Evolutionary conservation across 2,329 filamentous ascomycete species (phyloP).

Genomic region (Monosporascus sp.): DNA sequence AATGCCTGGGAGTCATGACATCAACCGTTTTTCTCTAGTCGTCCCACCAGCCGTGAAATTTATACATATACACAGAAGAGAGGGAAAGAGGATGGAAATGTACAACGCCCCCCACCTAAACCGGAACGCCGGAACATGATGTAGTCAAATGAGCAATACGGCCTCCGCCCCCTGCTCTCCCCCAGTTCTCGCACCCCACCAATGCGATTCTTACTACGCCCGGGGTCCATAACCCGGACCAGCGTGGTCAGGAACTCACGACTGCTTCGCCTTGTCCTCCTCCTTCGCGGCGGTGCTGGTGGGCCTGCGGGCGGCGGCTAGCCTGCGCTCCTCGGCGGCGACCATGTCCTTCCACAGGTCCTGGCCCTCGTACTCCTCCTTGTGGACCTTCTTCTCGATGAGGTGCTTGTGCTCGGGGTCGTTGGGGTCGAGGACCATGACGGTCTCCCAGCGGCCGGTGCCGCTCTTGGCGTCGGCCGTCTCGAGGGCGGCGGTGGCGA

Average conservation of each 20-base stretch:
- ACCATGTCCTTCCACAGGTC: conserved; percentile 96
- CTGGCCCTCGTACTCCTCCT: conserved; percentile 81
- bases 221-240: no score
- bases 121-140: neutral
- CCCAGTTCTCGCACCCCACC: no score
- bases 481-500: conserved; percentile 81
- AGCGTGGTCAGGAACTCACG: neutral
- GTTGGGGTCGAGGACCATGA: conserved; percentile 73
- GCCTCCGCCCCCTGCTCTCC: neutral
- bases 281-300: conserved; percentile 10
- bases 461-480: conserved; percentile 70
- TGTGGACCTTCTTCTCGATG: conserved; percentile 83
- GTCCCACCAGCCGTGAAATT: neutral
- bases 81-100: neutral
- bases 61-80: neutral
- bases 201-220: no score
- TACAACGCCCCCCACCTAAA: neutral
- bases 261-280: conserved; percentile 8
- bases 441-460: conserved; percentile 75
- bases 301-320: conserved; percentile 38
- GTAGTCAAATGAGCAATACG: neutral
- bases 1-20: neutral
- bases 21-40: neutral
- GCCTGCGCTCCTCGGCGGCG: conserved; percentile 65
- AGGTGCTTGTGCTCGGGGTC: conserved; percentile 78